Base-by-base conservation (phyloP, 1,284 basidiomycete species). In the Coniferiporia weirii region DNA sequence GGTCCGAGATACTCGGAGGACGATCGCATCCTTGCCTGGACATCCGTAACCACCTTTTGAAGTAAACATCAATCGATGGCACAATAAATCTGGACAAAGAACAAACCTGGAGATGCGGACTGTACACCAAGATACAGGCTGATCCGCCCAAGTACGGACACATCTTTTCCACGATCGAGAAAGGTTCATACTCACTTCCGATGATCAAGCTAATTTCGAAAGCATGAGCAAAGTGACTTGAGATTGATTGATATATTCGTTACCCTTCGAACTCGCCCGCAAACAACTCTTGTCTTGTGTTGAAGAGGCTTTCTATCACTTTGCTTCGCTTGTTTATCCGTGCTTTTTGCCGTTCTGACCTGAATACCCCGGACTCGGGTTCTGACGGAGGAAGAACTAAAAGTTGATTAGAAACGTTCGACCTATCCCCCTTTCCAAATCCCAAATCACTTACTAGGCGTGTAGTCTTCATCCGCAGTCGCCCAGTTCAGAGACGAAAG, bases 401-500 rank as follows among this genome's bases (percentile, higher is more conserved):
- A 62, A 47, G 54, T 20, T 9, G 59, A 34, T 57, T 43, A 56
- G 22, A 49, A 12, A 19, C 20, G 20, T 17, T 36, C 12, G 12
- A 53, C 52, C 54, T 10, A 47, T 22, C 17, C 13, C 43, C 12
- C n/a, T n/a, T n/a, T n/a, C n/a, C n/a, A n/a, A n/a, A n/a, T n/a
- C n/a, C 7, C 38, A 58, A 61, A 49, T 57, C 54, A 71, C 74
- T 61, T 70, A 86, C 88, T 71, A 12, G 89, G 84, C n/a, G 71
- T 76, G 66, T 92, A 91, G 32, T 85, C 82, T 68, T 89, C 84
- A 56, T 93, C 86, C 7, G 87, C 85, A n/a, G 91, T 90, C 38
- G 91, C 89, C 95, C 95, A 98, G 69, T 96, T 95, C 32, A 98
- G 73, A 8, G 85, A 86, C 10, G 82, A 79, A 58, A 94, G 74